These are phyloP conservation scores for Scedosporium boydii DNA, from an alignment of 2,329 filamentous ascomycete species.

Conservation along the genomic window DNA sequence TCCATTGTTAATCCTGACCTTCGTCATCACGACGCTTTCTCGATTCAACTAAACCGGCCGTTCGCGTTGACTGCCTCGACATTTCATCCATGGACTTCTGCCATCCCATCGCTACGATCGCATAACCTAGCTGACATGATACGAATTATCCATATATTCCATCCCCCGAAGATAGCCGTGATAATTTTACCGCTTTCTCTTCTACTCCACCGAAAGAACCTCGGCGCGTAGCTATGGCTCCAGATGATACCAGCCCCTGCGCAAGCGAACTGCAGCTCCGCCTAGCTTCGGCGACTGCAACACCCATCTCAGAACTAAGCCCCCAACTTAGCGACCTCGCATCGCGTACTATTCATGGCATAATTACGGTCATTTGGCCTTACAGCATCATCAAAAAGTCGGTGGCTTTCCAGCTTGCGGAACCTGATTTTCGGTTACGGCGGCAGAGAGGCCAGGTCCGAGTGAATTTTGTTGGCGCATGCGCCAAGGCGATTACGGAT, in stretches of 20 bases:
- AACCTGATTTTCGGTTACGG: conserved; percentile 74
- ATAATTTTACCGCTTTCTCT: not conserved
- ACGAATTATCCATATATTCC: not conserved
- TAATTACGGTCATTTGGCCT: conserved; percentile 83
- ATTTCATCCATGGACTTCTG: not conserved
- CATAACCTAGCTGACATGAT: not conserved
- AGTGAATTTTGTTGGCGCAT: conserved; percentile 60
- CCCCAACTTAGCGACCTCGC: conserved; percentile 34
- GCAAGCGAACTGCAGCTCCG: not conserved
- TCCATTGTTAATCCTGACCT: not conserved
- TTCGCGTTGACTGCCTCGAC: not conserved
- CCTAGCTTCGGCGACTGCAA: conserved; percentile 14
- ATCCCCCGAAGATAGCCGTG: not conserved
- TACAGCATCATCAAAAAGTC: conserved; percentile 70
- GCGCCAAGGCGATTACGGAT: conserved; percentile 59
- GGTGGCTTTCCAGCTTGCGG: conserved; percentile 71
- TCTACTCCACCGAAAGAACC: not conserved
- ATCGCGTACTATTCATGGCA: conserved; percentile 49
- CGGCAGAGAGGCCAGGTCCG: conserved; percentile 71
- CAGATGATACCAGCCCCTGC: not conserved
- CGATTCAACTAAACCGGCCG: not conserved
- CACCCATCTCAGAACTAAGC: conserved; percentile 45
- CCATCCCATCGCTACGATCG: not conserved
- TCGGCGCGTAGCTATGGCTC: not conserved
- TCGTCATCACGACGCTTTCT: not conserved